Base-by-base conservation (phyloP, 176 grass and related monocot genomes). In the Juncus effusus region DNA sequence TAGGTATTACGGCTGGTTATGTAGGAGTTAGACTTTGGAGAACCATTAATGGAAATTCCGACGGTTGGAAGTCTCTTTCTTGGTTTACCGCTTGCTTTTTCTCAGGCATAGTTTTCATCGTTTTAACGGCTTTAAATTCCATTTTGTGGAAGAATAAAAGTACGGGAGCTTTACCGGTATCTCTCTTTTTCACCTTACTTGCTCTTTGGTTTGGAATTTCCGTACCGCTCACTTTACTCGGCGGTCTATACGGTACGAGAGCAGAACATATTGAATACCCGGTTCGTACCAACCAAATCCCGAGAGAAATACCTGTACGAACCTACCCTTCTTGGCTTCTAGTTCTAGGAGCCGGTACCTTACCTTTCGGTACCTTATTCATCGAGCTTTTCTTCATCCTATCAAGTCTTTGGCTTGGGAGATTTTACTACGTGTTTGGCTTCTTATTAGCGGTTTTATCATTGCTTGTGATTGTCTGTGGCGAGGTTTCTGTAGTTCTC, bases 331-430 rank as follows among this genome's bases (percentile, higher is more conserved):
- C 89, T 60, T 92, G 89, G 89, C 61, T 92, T 3, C 89, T 92
- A 84, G 89, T 92, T 62, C 75, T 92, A 15, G 89, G 84, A 52
- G 89, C 89, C 0, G 89, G 89, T 69, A 92, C 89, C 13, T 74
- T 92, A 72, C 84, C 89, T 42, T 92, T 92, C 9, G 89, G 89
- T 73, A 92, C 89, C 51, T 84, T 92, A 35, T 92, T 92, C 84
- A 87, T 92, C 37, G 89, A 87, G 75, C 81, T 92, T 56, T 92
- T 92, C 80, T 92, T 87, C 81, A 92, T 92, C 45, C 81, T 92
- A 28, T 92, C 88, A n/a, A 92, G 84, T 74, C 83, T 92, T 53
- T 92, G 89, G 89, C 44, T 92, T 13, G 89, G 89, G 50, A 87
- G 89, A 77, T 92, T 92, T 78, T 92, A 92, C 60, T 92, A 92